Base-by-base conservation (phyloP, 2,329 filamentous ascomycete species). In the Plenodomus tracheiphilus region DNA sequence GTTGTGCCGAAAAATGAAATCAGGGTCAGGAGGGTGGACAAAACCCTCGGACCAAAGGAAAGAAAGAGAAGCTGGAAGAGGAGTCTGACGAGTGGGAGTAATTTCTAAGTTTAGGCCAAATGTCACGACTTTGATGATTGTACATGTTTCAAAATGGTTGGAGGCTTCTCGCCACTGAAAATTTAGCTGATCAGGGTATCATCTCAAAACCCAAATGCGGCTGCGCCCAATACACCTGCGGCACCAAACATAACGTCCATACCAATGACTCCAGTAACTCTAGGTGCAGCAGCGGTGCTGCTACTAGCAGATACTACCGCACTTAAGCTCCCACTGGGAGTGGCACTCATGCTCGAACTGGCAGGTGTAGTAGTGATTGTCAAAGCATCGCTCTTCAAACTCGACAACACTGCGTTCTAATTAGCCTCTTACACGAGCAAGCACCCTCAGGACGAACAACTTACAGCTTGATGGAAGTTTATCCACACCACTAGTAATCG, bases 61-160 rank as follows among this genome's bases (percentile, higher is more conserved):
- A 47, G 38, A 41, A 51, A 51, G 41, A 59, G 54, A 28, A 46
- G 51, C 3, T 62, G 64, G 62, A 54, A 55, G 41, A 49, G 51
- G 17, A 57, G 43, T 8, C 35, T 67, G 34, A 68, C 62, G 1
- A 59, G 52, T 20, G 66, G 67, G 2, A 68, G 64, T 43, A 64
- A 61, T 69, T 70, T 38, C 68, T 39, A 63, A n/a, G n/a, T 35
- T n/a, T n/a, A 5, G n/a, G 38, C 4, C n/a, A 1, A 17, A 25
- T 41, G 11, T 15, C 11, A 32, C 15, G 28, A 32, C 4, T 15
- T 32, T 32, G 9, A 10, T 8, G 28, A 15, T 32, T 11, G 15
- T 32, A 15, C 13, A 8, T 32, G 28, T 32, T 25, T 11, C 28
- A 25, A 6, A 5, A 25, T 6, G 6, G 10, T 25, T 25, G 22